Base-by-base conservation (phyloP, 352 stramenopile genomes). In the Pythium graminicola region DNA sequence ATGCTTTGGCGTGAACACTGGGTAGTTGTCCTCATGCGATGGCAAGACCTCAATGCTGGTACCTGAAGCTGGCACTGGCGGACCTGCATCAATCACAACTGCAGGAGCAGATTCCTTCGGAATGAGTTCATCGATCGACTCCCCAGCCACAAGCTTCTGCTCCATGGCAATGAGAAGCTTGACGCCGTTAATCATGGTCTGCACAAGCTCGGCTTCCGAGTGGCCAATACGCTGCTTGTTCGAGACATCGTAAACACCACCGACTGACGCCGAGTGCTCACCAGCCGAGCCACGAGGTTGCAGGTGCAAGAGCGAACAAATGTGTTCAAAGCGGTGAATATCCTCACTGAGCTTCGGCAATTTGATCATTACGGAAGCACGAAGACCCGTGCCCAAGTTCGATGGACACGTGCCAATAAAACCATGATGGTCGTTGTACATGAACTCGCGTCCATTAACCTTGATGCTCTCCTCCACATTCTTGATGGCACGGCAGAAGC, bases 141-240 rank as follows among this genome's bases (percentile, higher is more conserved):
- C 72, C 47, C 85, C 86, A 28, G 76, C 75, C 62, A 93, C 93
- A 27, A 96, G 60, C 48, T 77, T 77, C 61, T 95, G 85, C 58
- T 97, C 89, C 27, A 97, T 64, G 46, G 90, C 73, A 60, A 97
- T 93, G 68, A 97, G 73, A 56, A 88, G 84, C 38, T 72, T 81
- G 62, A 95, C 85, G 50, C 85, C 85, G 50, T 92, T 76, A 62
- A 94, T 88, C 66, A 96, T 88, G 36, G 84, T 89, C 53, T 76
- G 75, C 55, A 96, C 86, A 60, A 96, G 86, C 54, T 96, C 85
- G 1, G 70, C 81, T 63, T 96, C 86, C 40, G 89, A 94, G 62
- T 95, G 87, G 51, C 83, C 87, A 46, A 96, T 85, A 43, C 85
- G 79, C 44, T 85, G 73, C 57, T 86, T 92, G 63, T 91, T 91